phyloP scores from a whole-genome alignment of 73 alveolate species.

The Symbiodinium natans region DNA sequence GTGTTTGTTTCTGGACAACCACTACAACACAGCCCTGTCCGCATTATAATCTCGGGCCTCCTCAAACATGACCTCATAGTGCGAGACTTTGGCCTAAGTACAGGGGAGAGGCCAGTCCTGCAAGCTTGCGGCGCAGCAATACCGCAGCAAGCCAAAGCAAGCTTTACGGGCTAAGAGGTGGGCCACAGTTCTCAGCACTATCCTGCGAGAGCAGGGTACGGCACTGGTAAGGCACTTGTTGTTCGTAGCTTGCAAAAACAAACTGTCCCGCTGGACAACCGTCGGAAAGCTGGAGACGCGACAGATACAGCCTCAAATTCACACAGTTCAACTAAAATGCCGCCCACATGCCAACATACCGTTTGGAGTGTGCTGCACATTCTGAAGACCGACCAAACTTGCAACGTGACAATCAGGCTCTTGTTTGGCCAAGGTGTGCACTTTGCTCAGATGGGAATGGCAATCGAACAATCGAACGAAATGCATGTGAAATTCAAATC shows the following conservation, averaged over 20 bases:
- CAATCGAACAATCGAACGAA: no score
- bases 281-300: conserved; percentile 85
- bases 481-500: no score
- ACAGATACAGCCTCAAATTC: conserved; percentile 38
- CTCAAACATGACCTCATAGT: conserved; percentile 79
- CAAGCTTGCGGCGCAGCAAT: not conserved
- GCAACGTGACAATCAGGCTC: no score
- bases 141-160: not conserved
- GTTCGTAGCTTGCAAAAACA: not conserved
- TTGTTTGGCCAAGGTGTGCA: no score
- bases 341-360: no score
- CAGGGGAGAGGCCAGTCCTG: not conserved
- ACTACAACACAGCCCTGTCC: no score
- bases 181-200: conserved; percentile 41
- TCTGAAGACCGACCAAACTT: no score
- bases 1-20: not conserved
- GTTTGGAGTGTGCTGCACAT: no score
- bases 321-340: no score
- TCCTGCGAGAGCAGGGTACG: conserved; percentile 18
- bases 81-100: conserved; percentile 68
- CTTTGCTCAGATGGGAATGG: no score
- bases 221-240: not conserved
- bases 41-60: conserved; percentile 10
- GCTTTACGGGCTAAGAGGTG: not conserved
- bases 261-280: conserved; percentile 74